Evolutionary conservation across 2,329 filamentous ascomycete species (phyloP), one percentile per base, ranked within the genome.

Genomic region (Ampelomyces quisqualis): DNA sequence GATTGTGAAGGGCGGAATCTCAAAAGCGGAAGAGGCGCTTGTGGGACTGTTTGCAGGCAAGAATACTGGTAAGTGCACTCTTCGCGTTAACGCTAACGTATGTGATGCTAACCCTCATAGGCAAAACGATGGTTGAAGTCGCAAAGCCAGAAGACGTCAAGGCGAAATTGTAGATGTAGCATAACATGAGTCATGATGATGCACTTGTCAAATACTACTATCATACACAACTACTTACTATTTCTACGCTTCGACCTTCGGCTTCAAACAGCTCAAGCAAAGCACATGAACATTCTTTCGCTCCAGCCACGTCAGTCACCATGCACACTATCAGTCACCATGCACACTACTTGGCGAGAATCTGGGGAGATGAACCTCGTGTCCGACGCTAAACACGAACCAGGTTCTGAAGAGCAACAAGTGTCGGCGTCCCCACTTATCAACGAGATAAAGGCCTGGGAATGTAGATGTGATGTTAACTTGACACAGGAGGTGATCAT

Each of bases 401-500:
- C n/a, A n/a, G n/a, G 87, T 85, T 24, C 88, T 88, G 32, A 84
- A 76, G 55, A 91, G 84, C 23, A 93, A 75, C 5, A 93, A 76
- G 44, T 77, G 82, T 19, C 88, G 84, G 43, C 88, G 84, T 46
- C 88, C 88, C 79, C 85, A 85, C 5, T 81, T 82, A 66, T 93
- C 88, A 42, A 93, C 86, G n/a, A 90, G 76, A 38, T 86, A 76
- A 15, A 89, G 70, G 45, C 86, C 86, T 2, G 87, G 86, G 41
- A 91, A 64, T 1, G 87, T 91, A 2, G 85, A 88, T 37, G 80
- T 75, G 11, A 88, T 81, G 61, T 93, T n/a, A n/a, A n/a, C n/a
- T n/a, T 93, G 70, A 93, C 86, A 41, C 84, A 71, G 63, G 86
- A 85, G 47, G 87, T 83, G 53, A 90, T 88, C 60, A 90, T 77